These are phyloP conservation scores for Paraphoma sp. DNA, from an alignment of 2,329 filamentous ascomycete genomes.

Conservation along the genomic window DNA sequence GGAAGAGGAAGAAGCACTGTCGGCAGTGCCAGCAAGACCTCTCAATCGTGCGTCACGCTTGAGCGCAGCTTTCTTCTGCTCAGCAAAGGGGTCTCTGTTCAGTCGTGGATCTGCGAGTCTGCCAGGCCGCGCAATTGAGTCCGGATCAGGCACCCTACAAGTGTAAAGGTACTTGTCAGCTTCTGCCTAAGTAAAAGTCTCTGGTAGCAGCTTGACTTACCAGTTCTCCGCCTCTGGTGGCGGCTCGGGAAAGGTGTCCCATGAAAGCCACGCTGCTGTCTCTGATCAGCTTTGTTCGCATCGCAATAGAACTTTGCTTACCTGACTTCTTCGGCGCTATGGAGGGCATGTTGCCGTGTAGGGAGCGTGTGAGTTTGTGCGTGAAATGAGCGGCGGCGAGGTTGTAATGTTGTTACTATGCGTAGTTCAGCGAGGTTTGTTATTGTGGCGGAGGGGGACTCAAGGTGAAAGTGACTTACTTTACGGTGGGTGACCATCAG, in stretches of 20 bases:
- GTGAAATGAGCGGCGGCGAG: not conserved
- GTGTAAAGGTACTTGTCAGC: not conserved
- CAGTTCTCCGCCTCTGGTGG: constrained; percentile 13
- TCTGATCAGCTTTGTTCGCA: not conserved
- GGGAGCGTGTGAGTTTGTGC: no score
- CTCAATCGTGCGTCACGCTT: not conserved
- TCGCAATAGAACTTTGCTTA: not conserved
- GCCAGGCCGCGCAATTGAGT: constrained; percentile 9
- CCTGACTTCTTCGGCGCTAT: not conserved
- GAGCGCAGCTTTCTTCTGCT: not conserved
- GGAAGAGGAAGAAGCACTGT: not conserved
- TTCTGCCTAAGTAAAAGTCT: no score
- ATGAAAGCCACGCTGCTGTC: not conserved
- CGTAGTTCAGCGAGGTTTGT: not conserved
- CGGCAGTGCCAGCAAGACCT: not conserved
- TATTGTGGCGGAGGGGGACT: not conserved
- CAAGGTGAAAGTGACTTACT: constrained; percentile 12
- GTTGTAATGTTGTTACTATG: not conserved
- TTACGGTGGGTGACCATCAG: not conserved
- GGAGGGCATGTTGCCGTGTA: not conserved
- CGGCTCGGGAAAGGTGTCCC: constrained; percentile 14
- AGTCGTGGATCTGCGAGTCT: constrained; percentile 7
- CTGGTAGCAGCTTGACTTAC: not conserved
- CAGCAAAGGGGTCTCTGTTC: constrained; percentile 2
- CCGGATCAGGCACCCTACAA: constrained; percentile 3